These are phyloP conservation scores for Triangularia setosa DNA, from an alignment of 2,329 filamentous ascomycete species.

Conservation along the genomic window DNA sequence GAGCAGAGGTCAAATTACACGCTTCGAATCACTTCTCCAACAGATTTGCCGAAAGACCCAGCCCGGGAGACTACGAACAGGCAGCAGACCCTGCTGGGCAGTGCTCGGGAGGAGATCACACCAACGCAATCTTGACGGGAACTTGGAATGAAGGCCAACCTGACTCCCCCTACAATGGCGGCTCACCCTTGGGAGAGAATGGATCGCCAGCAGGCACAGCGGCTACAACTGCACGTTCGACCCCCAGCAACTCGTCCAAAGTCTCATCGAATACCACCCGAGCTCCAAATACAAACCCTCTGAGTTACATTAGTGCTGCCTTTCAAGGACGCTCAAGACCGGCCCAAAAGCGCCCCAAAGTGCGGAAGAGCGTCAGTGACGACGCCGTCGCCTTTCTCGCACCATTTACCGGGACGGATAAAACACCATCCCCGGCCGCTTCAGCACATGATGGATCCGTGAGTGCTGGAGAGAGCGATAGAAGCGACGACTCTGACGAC, in stretches of 20 bases:
- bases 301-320: slow-evolving; percentile 13
- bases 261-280: slow-evolving; percentile 5
- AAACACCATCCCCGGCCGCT: background rate
- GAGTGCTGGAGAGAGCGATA: slow-evolving; percentile 9
- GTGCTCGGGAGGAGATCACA: slow-evolving; percentile 42
- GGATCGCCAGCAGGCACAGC: slow-evolving; percentile 9
- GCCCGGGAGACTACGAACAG: slow-evolving; percentile 20
- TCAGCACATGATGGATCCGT: slow-evolving; percentile 21
- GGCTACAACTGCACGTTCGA: slow-evolving; percentile 10
- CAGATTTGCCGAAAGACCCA: slow-evolving; percentile 8
- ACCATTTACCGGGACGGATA: background rate
- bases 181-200: slow-evolving; percentile 21
- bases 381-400: slow-evolving; percentile 8
- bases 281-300: slow-evolving; percentile 6
- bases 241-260: background rate
- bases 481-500: slow-evolving; percentile 1
- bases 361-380: slow-evolving; percentile 17
- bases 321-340: slow-evolving; percentile 18
- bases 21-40: slow-evolving; percentile 20
- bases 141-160: slow-evolving; percentile 62
- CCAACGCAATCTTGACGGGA: slow-evolving; percentile 51
- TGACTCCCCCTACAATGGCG: slow-evolving; percentile 45
- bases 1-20: slow-evolving; percentile 27
- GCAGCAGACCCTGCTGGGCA: slow-evolving; percentile 12
- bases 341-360: slow-evolving; percentile 11